These are phyloP conservation scores for Trametopsis cervina DNA, from an alignment of 768 basidiomycete genomes.

Conservation along the genomic window DNA sequence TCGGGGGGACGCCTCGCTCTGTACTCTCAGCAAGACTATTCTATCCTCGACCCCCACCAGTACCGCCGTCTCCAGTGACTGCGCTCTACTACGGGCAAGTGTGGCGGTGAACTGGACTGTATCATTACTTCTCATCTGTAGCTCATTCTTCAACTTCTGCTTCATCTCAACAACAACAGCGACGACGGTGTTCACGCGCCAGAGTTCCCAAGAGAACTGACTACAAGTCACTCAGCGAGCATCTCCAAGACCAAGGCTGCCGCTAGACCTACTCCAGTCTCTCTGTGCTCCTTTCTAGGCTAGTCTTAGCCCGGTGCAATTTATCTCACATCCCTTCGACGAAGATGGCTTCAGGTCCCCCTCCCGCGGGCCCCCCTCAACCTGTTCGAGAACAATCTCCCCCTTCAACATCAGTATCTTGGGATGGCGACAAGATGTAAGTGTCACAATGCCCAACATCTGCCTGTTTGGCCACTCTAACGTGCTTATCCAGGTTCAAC, in stretches of 20 bases:
- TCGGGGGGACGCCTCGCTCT: neutral
- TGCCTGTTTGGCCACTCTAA: conserved; percentile 24
- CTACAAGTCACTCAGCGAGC: conserved; percentile 5
- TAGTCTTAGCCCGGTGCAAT: too few species aligned
- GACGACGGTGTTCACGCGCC: neutral
- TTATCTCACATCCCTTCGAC: too few species aligned
- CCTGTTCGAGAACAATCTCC: conserved; percentile 3
- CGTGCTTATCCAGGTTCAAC: conserved; percentile 59
- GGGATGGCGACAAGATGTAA: conserved; percentile 85
- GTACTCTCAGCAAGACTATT: neutral
- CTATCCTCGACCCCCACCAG: neutral
- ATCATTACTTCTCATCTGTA: neutral
- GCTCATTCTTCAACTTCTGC: neutral
- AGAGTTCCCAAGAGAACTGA: neutral
- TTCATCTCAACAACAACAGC: neutral
- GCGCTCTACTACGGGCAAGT: neutral
- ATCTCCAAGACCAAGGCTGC: too few species aligned
- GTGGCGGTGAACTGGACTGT: neutral
- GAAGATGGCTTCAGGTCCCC: conserved; percentile 13
- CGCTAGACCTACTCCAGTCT: too few species aligned
- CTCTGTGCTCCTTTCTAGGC: too few species aligned
- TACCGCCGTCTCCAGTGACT: neutral
- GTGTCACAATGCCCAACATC: conserved; percentile 17
- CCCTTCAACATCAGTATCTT: conserved; percentile 36
- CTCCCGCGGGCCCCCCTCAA: neutral